These are phyloP conservation scores for Wickerhamiella occidentalis DNA, from an alignment of 805 yeast genomes.

Conservation along the genomic window DNA sequence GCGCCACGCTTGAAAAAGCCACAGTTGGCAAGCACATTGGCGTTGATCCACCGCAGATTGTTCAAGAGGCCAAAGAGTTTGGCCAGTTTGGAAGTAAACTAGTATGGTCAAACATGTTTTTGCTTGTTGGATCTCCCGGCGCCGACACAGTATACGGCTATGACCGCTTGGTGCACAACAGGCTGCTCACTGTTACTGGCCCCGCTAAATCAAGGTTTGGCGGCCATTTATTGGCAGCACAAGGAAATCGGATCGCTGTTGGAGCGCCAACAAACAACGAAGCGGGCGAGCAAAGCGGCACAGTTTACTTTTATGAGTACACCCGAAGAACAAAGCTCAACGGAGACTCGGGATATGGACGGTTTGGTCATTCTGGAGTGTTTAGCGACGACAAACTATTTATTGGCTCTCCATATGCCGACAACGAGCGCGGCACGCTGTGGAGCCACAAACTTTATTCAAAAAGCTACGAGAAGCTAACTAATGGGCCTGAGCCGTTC, in stretches of 20 bases:
- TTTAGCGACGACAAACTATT: slow-evolving; percentile 22
- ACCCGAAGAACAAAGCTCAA: slow-evolving; percentile 15
- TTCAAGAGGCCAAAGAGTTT: slow-evolving; percentile 19
- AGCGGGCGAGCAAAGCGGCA: slow-evolving; percentile 32
- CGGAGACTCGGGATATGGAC: slow-evolving; percentile 19
- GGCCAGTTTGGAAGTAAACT: slow-evolving; percentile 35
- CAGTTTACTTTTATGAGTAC: slow-evolving; percentile 30
- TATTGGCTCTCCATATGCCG: slow-evolving; percentile 37
- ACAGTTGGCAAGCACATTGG: not conserved
- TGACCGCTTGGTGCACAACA: slow-evolving; percentile 20
- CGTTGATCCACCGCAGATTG: not conserved
- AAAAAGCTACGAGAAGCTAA: not conserved
- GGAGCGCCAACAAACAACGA: slow-evolving; percentile 24
- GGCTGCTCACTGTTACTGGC: slow-evolving; percentile 16
- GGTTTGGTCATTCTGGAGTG: slow-evolving; percentile 29
- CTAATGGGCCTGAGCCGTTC: slow-evolving; percentile 1
- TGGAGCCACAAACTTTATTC: slow-evolving; percentile 1
- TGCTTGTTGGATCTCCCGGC: slow-evolving; percentile 33
- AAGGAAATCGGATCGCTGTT: slow-evolving; percentile 25
- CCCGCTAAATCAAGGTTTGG: slow-evolving; percentile 22
- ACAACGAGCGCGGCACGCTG: not conserved
- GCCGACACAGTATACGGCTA: slow-evolving; percentile 31
- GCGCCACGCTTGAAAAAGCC: slow-evolving; percentile 19
- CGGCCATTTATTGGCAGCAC: slow-evolving; percentile 19
- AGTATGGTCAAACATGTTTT: slow-evolving; percentile 21